Evolutionary conservation across 345 rosid genomes (phyloP).

Genomic region (Moricandia arvensis): DNA sequence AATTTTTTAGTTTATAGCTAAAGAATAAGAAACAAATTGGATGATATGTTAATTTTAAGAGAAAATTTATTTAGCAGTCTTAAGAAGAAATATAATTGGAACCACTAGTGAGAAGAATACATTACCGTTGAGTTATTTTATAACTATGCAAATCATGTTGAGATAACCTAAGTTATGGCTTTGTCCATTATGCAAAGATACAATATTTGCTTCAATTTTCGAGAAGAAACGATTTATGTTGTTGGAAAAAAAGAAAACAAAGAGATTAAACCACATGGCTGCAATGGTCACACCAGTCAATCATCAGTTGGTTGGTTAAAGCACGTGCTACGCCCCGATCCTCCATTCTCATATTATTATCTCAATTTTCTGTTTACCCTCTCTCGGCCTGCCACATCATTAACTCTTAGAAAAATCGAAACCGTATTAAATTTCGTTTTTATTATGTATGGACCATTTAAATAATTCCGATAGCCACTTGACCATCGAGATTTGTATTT

Average conservation of each 20-base stretch:
- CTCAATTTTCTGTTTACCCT: neutral
- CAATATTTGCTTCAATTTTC: neutral
- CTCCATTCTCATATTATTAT: neutral
- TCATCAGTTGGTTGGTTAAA: slow-evolving; percentile 30
- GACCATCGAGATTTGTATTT: neutral
- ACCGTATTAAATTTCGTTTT: slow-evolving; percentile 16
- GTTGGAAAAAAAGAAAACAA: slow-evolving; percentile 11
- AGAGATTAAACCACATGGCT: slow-evolving; percentile 21
- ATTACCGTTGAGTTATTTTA: neutral
- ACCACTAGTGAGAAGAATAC: neutral
- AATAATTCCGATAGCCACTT: slow-evolving; percentile 10
- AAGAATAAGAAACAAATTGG: neutral
- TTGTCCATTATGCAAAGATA: neutral
- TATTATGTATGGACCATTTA: slow-evolving; percentile 14
- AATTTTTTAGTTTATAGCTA: neutral
- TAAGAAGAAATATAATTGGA: neutral
- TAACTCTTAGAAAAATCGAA: slow-evolving; percentile 7
- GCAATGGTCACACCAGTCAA: slow-evolving; percentile 23
- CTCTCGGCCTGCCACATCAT: neutral
- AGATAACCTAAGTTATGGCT: neutral
- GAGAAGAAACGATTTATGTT: neutral
- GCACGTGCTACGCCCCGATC: slow-evolving; percentile 31
- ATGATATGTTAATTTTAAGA: neutral
- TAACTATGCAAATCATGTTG: neutral
- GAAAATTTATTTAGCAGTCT: neutral